Conservation (phyloP, 352 stramenopile genomes). For the Chrysophaeum taylorii region DNA sequence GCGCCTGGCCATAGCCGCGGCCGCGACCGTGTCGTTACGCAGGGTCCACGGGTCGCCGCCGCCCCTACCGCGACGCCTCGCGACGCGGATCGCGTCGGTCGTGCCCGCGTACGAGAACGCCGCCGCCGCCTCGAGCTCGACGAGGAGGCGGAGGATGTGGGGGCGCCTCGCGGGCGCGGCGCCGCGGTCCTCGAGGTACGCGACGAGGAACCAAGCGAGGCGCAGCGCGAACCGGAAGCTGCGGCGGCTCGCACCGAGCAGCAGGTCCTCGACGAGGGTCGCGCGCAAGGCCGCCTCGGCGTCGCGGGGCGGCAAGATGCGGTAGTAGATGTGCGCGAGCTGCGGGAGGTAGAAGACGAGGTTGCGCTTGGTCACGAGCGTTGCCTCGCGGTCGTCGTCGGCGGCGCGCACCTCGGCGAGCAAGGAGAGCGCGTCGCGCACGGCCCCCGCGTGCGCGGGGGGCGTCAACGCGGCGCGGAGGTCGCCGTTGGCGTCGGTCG, state of each 20-base stretch:
- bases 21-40: not conserved
- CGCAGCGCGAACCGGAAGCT: constrained; percentile 1
- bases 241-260: not conserved
- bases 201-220: not conserved
- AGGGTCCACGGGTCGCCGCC: constrained; percentile 1
- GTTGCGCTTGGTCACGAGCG: not conserved
- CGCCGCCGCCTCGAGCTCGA: constrained; percentile 8
- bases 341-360: constrained; percentile 12
- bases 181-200: constrained; percentile 3
- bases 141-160: not conserved
- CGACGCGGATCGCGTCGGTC: not conserved
- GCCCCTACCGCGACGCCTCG: not conserved
- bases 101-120: not conserved
- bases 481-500: not conserved
- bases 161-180: not conserved
- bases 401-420: not conserved
- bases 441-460: not conserved
- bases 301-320: not conserved
- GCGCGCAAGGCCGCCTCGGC: not conserved
- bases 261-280: not conserved
- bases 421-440: not conserved
- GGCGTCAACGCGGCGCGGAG: not conserved
- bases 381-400: not conserved
- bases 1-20: not conserved
- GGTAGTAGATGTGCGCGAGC: constrained; percentile 12